Percentiles rank a stretch among this genome's conserved stretches.
Conservation (phyloP, 2,329 filamentous ascomycete species). For the Arthrobotrys sphaeroides region DNA sequence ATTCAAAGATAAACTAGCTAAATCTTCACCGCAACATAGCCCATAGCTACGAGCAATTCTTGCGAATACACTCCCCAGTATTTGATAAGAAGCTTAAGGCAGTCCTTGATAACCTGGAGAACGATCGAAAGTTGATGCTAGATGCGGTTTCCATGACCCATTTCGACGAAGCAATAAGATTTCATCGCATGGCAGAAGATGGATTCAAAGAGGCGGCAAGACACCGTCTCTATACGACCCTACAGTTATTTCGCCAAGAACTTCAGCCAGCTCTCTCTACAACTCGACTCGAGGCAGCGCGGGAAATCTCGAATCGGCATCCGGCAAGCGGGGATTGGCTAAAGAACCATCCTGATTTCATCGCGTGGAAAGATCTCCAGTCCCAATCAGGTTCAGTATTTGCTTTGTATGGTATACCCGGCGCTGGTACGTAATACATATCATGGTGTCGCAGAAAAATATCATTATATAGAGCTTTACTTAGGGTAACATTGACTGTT, state of each 20-base stretch:
- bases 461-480: too few species aligned
- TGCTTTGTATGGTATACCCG: constrained; percentile 11
- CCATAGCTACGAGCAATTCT: not conserved
- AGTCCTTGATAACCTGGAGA: constrained; percentile 1
- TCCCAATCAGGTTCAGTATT: not conserved
- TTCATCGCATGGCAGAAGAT: not conserved
- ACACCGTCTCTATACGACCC: not conserved
- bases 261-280: constrained; percentile 3
- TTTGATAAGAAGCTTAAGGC: constrained; percentile 2
- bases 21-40: not conserved
- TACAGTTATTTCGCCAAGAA: constrained; percentile 1
- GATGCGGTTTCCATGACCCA: not conserved
- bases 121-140: constrained; percentile 2
- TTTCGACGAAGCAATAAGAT: not conserved
- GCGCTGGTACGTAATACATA: constrained; percentile 1
- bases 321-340: constrained; percentile 6
- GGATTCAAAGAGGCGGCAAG: constrained; percentile 8
- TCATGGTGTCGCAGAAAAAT: too few species aligned
- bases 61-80: not conserved
- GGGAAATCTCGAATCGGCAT: not conserved
- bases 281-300: not conserved
- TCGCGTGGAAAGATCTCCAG: not conserved
- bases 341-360: not conserved
- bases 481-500: not conserved
- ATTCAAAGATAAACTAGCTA: not conserved